These are phyloP conservation scores for Closterium sp. DNA, from an alignment of 139 green algal genomes.

Conservation along the genomic window DNA sequence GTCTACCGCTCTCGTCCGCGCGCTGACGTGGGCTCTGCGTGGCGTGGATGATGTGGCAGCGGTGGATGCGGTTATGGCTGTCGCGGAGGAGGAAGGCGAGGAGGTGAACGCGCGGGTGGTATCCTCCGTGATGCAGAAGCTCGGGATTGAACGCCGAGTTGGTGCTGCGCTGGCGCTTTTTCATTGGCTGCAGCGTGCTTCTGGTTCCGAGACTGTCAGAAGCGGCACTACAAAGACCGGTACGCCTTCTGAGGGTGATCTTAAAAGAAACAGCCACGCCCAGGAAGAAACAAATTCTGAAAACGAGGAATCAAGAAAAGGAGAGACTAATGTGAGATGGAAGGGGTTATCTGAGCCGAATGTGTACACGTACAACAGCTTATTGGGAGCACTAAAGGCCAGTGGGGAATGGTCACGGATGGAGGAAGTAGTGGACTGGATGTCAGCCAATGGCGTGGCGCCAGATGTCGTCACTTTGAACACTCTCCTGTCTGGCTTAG, in stretches of 20 bases:
- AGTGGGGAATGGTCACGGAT: slow-evolving; percentile 1
- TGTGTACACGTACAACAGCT: slow-evolving; percentile 28
- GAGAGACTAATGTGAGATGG: background rate
- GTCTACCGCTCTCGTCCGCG: slow-evolving; percentile 5
- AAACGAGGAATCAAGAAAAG: background rate
- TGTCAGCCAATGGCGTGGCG: slow-evolving; percentile 6
- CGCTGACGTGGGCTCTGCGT: slow-evolving; percentile 13
- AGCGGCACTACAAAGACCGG: background rate
- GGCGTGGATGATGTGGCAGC: background rate
- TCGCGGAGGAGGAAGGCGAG: slow-evolving; percentile 2
- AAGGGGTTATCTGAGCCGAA: slow-evolving; percentile 1
- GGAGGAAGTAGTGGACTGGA: slow-evolving; percentile 2
- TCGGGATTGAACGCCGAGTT: slow-evolving; percentile 11
- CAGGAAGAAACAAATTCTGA: background rate
- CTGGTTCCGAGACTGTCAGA: background rate
- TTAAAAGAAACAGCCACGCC: background rate
- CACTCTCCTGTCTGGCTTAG: slow-evolving; percentile 4
- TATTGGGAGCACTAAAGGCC: slow-evolving; percentile 23
- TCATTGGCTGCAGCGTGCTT: slow-evolving; percentile 14
- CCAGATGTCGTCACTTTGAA: slow-evolving; percentile 28
- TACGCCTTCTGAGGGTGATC: background rate
- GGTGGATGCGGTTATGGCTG: slow-evolving; percentile 9
- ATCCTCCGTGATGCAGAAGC: slow-evolving; percentile 4
- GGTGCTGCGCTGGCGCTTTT: slow-evolving; percentile 15
- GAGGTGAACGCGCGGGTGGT: background rate